Evolutionary conservation across 345 rosid genomes (phyloP).

Genomic region (Salix udensis): DNA sequence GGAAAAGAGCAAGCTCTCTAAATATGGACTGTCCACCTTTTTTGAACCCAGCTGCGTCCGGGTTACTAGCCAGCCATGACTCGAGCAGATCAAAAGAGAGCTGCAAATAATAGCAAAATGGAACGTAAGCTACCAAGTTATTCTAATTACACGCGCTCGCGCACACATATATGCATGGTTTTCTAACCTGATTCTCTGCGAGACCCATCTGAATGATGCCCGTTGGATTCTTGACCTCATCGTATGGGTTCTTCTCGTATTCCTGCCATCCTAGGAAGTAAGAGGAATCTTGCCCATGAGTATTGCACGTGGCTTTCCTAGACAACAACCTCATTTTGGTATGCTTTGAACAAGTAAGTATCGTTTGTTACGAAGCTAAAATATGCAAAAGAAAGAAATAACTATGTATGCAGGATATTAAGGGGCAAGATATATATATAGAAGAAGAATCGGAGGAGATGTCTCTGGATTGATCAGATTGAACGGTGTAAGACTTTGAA

Average conservation of each 20-base stretch:
- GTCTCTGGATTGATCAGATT: no score
- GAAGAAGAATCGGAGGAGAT: background rate
- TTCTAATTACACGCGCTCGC: no score
- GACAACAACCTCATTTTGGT: conserved; percentile 13
- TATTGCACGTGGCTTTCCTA: conserved; percentile 1
- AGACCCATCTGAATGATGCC: conserved; percentile 44
- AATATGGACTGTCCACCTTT: conserved; percentile 20
- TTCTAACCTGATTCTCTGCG: conserved; percentile 36
- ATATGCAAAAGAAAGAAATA: no score
- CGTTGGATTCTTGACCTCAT: conserved; percentile 20
- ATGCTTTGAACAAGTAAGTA: no score
- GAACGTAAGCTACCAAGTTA: no score
- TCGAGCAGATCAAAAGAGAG: conserved; percentile 26
- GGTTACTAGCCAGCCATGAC: conserved; percentile 18
- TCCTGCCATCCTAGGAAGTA: conserved; percentile 37
- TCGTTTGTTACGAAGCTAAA: no score
- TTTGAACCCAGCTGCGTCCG: conserved; percentile 8
- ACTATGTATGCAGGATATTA: no score
- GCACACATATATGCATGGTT: no score
- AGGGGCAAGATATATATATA: no score
- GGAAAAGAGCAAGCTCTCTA: conserved; percentile 30
- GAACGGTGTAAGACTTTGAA: no score
- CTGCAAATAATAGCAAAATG: conserved; percentile 10
- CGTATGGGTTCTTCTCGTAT: conserved; percentile 30
- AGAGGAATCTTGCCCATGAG: conserved; percentile 29